Percentiles rank a stretch among this genome's conserved stretches.
These are phyloP conservation scores for Xeromyces bisporus DNA, from an alignment of 495 filamentous ascomycete genomes.

Conservation along the genomic window DNA sequence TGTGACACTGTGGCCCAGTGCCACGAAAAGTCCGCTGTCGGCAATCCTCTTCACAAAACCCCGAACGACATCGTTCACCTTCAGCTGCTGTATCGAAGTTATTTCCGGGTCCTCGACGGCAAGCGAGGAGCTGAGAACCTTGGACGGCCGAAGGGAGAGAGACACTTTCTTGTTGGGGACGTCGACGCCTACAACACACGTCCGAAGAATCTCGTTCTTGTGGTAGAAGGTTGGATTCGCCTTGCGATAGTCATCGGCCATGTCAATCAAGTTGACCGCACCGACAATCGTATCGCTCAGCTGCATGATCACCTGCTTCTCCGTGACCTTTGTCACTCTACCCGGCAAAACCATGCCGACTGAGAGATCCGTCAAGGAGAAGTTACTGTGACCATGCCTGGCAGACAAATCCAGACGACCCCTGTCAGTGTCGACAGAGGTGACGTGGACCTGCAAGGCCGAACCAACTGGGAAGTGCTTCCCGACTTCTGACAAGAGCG, in stretches of 20 bases:
- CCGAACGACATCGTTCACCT: slow-evolving; percentile 62
- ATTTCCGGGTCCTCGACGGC: slow-evolving; percentile 72
- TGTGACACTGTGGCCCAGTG: slow-evolving; percentile 59
- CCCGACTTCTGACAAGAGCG: slow-evolving; percentile 54
- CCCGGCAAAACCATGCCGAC: slow-evolving; percentile 66
- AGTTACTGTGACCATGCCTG: slow-evolving; percentile 34
- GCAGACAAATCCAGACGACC: slow-evolving; percentile 71
- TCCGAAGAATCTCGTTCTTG: slow-evolving; percentile 73
- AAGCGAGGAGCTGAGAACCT: slow-evolving; percentile 70
- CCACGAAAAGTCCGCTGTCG: slow-evolving; percentile 73
- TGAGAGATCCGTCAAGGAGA: slow-evolving; percentile 51
- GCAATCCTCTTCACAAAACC: slow-evolving; percentile 80
- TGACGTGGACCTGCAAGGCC: slow-evolving; percentile 62
- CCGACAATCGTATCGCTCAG: slow-evolving; percentile 61
- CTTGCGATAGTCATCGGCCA: slow-evolving; percentile 70
- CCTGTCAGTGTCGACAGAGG: slow-evolving; percentile 52
- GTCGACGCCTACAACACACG: slow-evolving; percentile 69
- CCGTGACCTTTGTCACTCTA: slow-evolving; percentile 71
- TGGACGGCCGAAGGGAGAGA: slow-evolving; percentile 73
- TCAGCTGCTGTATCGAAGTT: slow-evolving; percentile 45
- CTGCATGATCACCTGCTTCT: slow-evolving; percentile 66
- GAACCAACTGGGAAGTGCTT: slow-evolving; percentile 78
- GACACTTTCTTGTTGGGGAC: slow-evolving; percentile 62
- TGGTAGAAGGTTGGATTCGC: slow-evolving; percentile 48
- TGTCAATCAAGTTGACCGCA: slow-evolving; percentile 56